phyloP scores from a whole-genome alignment of 139 green algal species.

The Diplosphaera chodatii region DNA sequence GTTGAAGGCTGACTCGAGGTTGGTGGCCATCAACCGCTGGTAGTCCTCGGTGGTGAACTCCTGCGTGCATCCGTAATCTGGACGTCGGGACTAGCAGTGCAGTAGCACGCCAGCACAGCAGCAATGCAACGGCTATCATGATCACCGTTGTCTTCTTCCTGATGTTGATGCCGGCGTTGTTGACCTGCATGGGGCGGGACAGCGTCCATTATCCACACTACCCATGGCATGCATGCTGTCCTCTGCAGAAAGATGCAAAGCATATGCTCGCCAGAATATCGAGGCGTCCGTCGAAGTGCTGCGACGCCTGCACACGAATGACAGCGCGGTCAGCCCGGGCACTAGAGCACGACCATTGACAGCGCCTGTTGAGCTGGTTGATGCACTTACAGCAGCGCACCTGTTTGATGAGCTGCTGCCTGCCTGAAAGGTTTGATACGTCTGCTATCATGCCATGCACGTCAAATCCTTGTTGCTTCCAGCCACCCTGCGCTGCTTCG shows the following conservation, averaged over 20 bases:
- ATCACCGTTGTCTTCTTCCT: constrained; percentile 36
- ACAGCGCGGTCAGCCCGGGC: neutral
- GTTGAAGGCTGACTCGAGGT: constrained; percentile 71
- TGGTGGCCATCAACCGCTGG: constrained; percentile 57
- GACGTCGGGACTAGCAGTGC: neutral
- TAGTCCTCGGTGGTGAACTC: constrained; percentile 68
- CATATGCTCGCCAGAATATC: neutral
- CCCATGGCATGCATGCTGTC: neutral
- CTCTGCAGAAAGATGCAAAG: neutral
- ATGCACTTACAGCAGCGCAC: neutral
- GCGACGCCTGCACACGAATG: neutral
- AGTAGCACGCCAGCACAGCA: neutral
- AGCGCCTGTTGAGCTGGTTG: no score
- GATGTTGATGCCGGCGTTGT: constrained; percentile 79
- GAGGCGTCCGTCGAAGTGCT: neutral
- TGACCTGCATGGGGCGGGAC: constrained; percentile 15
- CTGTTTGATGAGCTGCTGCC: constrained; percentile 21
- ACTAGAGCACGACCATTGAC: neutral
- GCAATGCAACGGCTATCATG: neutral
- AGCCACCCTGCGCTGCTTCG: neutral
- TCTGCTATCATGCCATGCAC: constrained; percentile 17
- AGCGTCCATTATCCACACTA: neutral
- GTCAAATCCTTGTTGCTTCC: neutral
- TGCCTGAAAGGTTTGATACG: constrained; percentile 10
- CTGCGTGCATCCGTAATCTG: neutral